Evolutionary conservation across 2,329 filamentous ascomycete genomes (phyloP), one percentile per base, ranked within the genome.

Genomic region (Aspergillus ruber): DNA sequence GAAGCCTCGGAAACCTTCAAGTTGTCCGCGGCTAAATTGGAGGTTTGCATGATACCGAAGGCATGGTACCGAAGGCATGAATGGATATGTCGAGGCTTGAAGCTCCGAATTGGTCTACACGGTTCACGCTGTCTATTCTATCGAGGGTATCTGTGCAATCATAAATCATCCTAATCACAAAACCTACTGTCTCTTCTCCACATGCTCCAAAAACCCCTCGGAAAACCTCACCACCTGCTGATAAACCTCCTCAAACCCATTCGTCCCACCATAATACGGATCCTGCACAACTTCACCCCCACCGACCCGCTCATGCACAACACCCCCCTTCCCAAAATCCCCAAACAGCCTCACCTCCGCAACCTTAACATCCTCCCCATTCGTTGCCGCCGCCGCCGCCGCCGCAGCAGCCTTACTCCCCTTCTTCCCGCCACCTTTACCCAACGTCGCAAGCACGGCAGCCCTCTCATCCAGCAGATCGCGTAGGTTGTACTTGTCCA

Each of bases 261-360:
- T 80, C 3, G 75, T 72, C 10, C 82, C 89, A n/a, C 88, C 90
- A 67, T 97, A 97, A 71, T 97, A 98, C 12, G 93, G 93, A 67
- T 97, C 93, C 49, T 80, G 74, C 7, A 96, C 83, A 42, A 88
- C 79, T 72, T 95, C 87, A 17, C 79, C 76, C 57, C 63, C 66
- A 7, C 67, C 68, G 10, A 66, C 58, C 15, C 60, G 62, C 18
- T 63, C 59, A 53, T 62, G 59, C 44, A 71, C 33, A 21, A 56
- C 57, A 70, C 80, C 62, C 64, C 79, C 29, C 74, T 53, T 80
- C 3, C 86, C 86, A 61, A 87, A 90, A 58, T 90, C 86, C 27
- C 93, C 93, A 72, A 93, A 97, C 43, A 97, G 71, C 76, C 87
- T 84, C 45, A 95, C 81, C 48, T 73, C 72, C 0, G 74, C 77